Evolutionary conservation across 2,329 filamentous ascomycete genomes (phyloP), one percentile per base, ranked within the genome.

Genomic region (Penicillium sp.): DNA sequence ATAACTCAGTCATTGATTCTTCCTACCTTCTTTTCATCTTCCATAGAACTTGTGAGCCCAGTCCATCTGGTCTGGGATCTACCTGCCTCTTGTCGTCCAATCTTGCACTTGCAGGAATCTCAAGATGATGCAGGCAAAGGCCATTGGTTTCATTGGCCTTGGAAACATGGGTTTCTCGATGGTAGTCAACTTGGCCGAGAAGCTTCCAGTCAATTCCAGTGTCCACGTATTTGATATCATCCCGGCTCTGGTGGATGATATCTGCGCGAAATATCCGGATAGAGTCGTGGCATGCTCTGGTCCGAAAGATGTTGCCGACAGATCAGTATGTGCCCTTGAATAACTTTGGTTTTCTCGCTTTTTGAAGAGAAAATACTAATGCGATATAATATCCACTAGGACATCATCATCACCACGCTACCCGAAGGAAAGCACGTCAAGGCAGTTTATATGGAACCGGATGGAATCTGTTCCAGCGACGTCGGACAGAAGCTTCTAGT

Each of bases 401-500:
- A 80, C 35, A 74, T 79, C 5, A 73, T 83, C 24, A 68, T 83
- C 37, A 80, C 79, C 10, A 82, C 83, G 79, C 75, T 83, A 6
- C 81, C 81, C 0, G 80, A 82, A 69, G 80, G 80, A 18, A 69
- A 72, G 5, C 79, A 83, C 56, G 80, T 82, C 18, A 76, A 76
- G 53, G 70, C 74, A 18, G 80, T 83, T 24, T 83, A 82, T 61
- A 74, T 82, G 40, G 75, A 68, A 72, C 1, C 56, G 67, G 13
- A 74, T 69, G 10, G 79, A 78, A 48, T 71, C 81, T 31, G 74
- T 76, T 46, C 72, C 24, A 72, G 73, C 26, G 69, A 76, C 31
- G 65, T 79, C 14, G 68, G 68, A 16, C 70, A 71, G 40, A 81
- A 81, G 57, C 71, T 82, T 20, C 69, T 83, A 40, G 76, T 83